phyloP scores from a whole-genome alignment of 169 alveolate genomes.

The Plasmodium vivax region DNA sequence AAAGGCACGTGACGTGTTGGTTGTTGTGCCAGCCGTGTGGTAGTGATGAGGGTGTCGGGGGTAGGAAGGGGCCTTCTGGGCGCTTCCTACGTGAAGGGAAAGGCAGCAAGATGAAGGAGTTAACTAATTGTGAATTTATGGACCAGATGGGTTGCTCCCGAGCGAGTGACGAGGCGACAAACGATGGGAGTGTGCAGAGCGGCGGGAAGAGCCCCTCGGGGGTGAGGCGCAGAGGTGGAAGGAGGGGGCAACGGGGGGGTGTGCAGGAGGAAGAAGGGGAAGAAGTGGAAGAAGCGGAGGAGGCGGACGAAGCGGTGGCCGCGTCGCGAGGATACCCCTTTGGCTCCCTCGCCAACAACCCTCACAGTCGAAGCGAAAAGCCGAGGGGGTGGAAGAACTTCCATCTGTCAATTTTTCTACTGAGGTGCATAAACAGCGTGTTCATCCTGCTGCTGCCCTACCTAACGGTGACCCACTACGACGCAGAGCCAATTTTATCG shows the following conservation, averaged over 20 bases:
- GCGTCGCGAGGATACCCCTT: not conserved
- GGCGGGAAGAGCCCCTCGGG: not conserved
- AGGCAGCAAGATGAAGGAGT: not conserved
- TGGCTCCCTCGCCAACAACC: not conserved
- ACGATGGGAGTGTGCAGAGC: slow-evolving; percentile 8
- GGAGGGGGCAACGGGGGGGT: not conserved
- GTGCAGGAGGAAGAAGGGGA: not conserved
- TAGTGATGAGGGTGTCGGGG: not conserved
- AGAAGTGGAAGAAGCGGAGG: not conserved
- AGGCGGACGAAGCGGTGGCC: not conserved
- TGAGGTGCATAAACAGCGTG: slow-evolving; percentile 82
- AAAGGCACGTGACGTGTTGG: slow-evolving; percentile 81
- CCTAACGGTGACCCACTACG: slow-evolving; percentile 83
- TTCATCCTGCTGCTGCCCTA: slow-evolving; percentile 87
- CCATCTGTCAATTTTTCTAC: slow-evolving; percentile 81
- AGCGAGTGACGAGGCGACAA: not conserved
- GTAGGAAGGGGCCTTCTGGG: not conserved
- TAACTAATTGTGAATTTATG: not conserved
- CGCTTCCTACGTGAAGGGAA: not conserved
- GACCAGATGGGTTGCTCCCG: not conserved
- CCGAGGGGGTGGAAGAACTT: slow-evolving; percentile 60
- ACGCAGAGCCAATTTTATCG: slow-evolving; percentile 88
- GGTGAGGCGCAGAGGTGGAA: not conserved
- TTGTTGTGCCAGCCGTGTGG: not conserved
- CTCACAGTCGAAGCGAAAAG: not conserved